Evolutionary conservation across 169 alveolate genomes (phyloP), one percentile per base, ranked within the genome.

Genomic region (Theileria equi): DNA sequence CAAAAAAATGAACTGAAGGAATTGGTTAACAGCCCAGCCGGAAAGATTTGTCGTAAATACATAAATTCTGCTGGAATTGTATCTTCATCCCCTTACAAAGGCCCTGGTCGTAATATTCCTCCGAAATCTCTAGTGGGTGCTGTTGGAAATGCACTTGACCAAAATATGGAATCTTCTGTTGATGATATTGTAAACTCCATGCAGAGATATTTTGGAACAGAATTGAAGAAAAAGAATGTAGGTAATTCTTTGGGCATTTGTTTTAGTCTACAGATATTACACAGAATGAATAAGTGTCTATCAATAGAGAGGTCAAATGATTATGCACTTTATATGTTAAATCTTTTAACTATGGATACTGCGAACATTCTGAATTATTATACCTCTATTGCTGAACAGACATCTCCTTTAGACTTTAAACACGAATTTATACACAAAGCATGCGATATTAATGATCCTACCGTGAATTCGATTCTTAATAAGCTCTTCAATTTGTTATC

Each of bases 61-160:
- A 77, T 77, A 19, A 66, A 58, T 53, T 45, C 60, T 26, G 86
- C 86, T 3, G 86, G 86, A 34, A 17, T 36, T 10, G 17, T 77
- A 3, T 66, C 81, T 19, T 19, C 45, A 29, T 40, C 61, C n/a
- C 70, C 76, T 2, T 45, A 65, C 68, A 65, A 67, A 60, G 78
- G 80, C 0, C 58, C 72, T 32, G 23, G 72, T 17, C 19, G 59
- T 16, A 62, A 67, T 47, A 26, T 38, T 26, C 29, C 45, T 6
- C 73, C 84, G 25, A 36, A 35, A 50, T 74, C 84, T 5, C 76
- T 77, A 5, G 40, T 45, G 13, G 86, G 86, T n/a, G 73, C 86
- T 23, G 21, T 77, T 19, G 86, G 81, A 21, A 77, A 77, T 52
- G 67, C 63, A 2, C 68, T 77, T 4, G 67, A 53, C 62, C 53